Base-by-base conservation (phyloP, 371 early-diverging fungal genomes). In the Saksenaea vasiformis region DNA sequence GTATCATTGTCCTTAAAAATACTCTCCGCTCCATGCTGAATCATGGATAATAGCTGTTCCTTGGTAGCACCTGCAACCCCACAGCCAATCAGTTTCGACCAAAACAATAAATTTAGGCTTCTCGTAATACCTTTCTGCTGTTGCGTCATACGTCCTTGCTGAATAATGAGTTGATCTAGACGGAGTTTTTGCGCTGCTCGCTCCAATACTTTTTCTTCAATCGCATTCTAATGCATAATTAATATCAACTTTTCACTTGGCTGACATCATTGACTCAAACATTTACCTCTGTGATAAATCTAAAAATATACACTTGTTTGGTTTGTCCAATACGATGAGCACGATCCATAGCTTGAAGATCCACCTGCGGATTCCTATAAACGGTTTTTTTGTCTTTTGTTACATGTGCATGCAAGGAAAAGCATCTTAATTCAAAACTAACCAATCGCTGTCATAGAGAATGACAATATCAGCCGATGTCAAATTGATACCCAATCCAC, bases 251-350 rank as follows among this genome's bases (percentile, higher is more conserved):
- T 7, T 31, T 31, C 4, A 4, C 31, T 31, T 31, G 31, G 31
- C 31, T 24, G 14, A 19, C 11, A 53, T 19, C 62, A 37, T 22
- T 44, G 2, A 5, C 34, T 54, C 2, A 14, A 14, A 41, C 22
- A 38, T n/a, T n/a, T 71, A 82, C 83, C 76, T 98, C 98, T 17
- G 97, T 93, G 15, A 99, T 92, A 59, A 99, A 93, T 57, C 99
- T 85, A 78, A 94, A 99, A 5, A 99, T 98, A 65, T 91, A 88
- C 19, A 99, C 99, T 69, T 97, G 96, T 74, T 98, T 98, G 44
- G 90, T 98, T 73, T 99, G 99, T 3, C 99, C 99, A 61, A 99
- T 98, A 77, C 99, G 94, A 83, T 99, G 99, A 7, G 99, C 99
- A 64, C 99, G 93, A 77, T 99, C 99, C 81, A 88, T 85, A 10